Evolutionary conservation across 768 basidiomycete genomes (phyloP).

Genomic region (Lactifluus subvellereus): DNA sequence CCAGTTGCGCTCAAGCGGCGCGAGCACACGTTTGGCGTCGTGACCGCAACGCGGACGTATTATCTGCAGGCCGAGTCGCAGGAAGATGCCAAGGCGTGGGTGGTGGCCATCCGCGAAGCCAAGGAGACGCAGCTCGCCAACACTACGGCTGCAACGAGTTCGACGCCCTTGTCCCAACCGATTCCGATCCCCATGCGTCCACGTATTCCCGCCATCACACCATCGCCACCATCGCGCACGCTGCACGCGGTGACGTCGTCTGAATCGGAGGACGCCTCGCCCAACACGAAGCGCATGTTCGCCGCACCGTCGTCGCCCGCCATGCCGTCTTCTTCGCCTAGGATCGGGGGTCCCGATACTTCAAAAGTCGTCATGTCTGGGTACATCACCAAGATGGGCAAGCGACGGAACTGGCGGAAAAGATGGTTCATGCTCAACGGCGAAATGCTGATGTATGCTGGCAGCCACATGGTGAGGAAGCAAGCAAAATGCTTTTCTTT

Average conservation of each 20-base stretch:
- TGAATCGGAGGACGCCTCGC: constrained; percentile 69
- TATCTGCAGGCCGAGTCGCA: constrained; percentile 77
- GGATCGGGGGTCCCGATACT: constrained; percentile 44
- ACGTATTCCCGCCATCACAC: constrained; percentile 34
- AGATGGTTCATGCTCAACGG: constrained; percentile 94
- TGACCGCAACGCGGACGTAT: constrained; percentile 84
- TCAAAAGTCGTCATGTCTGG: constrained; percentile 81
- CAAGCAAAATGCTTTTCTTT: constrained; percentile 8
- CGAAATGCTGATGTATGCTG: constrained; percentile 81
- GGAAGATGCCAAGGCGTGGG: constrained; percentile 79
- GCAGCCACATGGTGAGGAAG: constrained; percentile 86
- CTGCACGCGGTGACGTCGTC: constrained; percentile 59
- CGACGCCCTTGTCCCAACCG: constrained; percentile 36
- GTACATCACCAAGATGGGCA: constrained; percentile 96
- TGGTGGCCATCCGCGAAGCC: constrained; percentile 72
- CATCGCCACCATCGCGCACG: constrained; percentile 44
- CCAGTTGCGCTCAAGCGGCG: constrained; percentile 86
- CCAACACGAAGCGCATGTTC: constrained; percentile 26
- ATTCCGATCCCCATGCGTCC: constrained; percentile 44
- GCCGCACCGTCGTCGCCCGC: constrained; percentile 31
- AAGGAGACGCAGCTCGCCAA: constrained; percentile 52
- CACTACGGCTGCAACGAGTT: neutral
- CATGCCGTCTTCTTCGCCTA: constrained; percentile 42
- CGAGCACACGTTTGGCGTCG: constrained; percentile 82
- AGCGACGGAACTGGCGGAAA: constrained; percentile 93